Base-by-base conservation (phyloP, 805 yeast genomes). In the Blastobotrys peoriensis region DNA sequence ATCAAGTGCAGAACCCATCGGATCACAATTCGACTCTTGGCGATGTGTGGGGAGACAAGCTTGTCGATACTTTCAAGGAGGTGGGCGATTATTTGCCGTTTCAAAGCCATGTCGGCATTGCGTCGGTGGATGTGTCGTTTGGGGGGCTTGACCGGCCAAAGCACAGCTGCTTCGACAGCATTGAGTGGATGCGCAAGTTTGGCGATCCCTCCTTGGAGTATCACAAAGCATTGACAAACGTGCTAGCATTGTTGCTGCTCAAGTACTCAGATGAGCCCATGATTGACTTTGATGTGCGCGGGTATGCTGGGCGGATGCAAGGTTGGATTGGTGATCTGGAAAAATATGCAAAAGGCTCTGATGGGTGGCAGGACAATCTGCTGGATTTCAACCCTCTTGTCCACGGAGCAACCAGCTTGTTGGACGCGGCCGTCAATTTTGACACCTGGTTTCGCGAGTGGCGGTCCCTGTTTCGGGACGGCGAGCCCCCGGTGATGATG, bases 191-290 rank as follows among this genome's bases (percentile, higher is more conserved):
- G 58, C 59, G 61, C 28, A 67, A 71, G 21, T 59, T 68, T 23
- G 68, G 79, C 33, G 91, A 83, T 53, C 71, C 78, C 1, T 69
- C 67, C 13, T 77, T 81, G 74, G 58, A 64, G 15, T 69, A 73
- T 41, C 87, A 82, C 56, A 57, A 65, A 5, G 73, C 77, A 15
- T 56, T 87, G 48, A 74, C 79, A 2, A 74, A 79, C 44, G 57
- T 83, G 18, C 56, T 83, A 1, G 69, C 84, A 3, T 66, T 72
- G 38, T 50, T 81, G 2, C 63, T 74, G 0, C 57, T 87, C n/a
- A 71, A 75, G 38, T 57, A 83, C n/a, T 75, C 80, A 0, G 95
- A 88, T 53, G 74, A 73, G 34, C 95, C 97, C 1, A 61, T 86
- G 34, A 67, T 89, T 15, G 95, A 95, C 2, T 83, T 73, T 52